These are phyloP conservation scores for Chlorella ohadii DNA, from an alignment of 139 green algal genomes.

Conservation along the genomic window DNA sequence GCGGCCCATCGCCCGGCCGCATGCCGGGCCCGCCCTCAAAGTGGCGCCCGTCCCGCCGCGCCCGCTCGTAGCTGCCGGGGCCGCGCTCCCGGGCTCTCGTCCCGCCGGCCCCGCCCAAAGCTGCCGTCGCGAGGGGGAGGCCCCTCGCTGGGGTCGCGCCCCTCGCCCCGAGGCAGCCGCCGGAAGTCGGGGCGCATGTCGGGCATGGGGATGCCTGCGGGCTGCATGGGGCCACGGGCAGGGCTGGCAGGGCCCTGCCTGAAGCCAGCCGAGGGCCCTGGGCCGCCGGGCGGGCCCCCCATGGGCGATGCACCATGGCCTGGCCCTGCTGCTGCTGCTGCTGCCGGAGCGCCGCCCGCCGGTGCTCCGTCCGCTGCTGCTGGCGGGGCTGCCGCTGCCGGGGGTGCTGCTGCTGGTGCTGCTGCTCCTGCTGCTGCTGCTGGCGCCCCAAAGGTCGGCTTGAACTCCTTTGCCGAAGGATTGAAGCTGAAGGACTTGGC, in stretches of 20 bases:
- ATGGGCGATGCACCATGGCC: too few relatives aligned
- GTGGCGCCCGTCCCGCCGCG: slow-evolving; percentile 13
- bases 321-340: too few relatives aligned
- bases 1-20: slow-evolving; percentile 5
- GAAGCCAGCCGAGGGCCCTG: not conserved
- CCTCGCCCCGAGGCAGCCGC: not conserved
- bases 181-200: slow-evolving; percentile 29
- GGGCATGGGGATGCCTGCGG: slow-evolving; percentile 22
- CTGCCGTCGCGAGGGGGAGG: slow-evolving; percentile 2
- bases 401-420: slow-evolving; percentile 3
- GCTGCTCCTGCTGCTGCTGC: slow-evolving; percentile 5
- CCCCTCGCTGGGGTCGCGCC: not conserved
- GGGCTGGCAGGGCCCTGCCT: slow-evolving; percentile 11
- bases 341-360: not conserved
- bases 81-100: slow-evolving; percentile 14
- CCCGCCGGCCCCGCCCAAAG: slow-evolving; percentile 17
- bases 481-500: slow-evolving; percentile 70
- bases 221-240: not conserved
- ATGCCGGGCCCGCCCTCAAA: slow-evolving; percentile 21
- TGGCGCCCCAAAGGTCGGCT: slow-evolving; percentile 18
- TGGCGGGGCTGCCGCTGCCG: not conserved
- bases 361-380: not conserved
- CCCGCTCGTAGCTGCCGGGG: not conserved
- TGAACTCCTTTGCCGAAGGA: slow-evolving; percentile 60
- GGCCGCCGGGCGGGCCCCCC: too few relatives aligned